These are phyloP conservation scores for Ophiostoma quercus DNA, from an alignment of 2,329 filamentous ascomycete species.

Conservation along the genomic window DNA sequence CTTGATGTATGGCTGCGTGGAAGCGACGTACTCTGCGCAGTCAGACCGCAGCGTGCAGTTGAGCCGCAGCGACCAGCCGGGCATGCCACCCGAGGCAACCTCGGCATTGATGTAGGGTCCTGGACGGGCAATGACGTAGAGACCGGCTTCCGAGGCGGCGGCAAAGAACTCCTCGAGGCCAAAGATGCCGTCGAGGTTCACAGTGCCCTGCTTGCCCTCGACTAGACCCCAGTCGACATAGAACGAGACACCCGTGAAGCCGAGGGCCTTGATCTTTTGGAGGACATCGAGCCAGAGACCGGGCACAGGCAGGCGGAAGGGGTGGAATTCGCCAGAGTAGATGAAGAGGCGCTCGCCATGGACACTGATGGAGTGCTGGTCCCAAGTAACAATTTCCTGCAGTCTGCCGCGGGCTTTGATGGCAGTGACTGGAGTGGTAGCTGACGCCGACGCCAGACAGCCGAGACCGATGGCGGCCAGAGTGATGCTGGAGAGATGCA, in stretches of 20 bases:
- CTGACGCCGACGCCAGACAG: neutral
- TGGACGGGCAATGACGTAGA: neutral
- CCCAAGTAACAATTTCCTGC: neutral
- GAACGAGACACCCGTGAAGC: neutral
- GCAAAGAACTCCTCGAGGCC: neutral
- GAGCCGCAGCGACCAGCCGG: neutral
- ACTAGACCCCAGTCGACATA: neutral
- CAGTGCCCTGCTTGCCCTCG: neutral
- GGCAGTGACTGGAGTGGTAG: neutral
- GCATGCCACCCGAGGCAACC: neutral
- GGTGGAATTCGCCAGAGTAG: neutral
- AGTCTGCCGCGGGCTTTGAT: neutral
- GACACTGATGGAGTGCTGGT: neutral
- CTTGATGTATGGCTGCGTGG: neutral
- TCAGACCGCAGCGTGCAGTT: neutral
- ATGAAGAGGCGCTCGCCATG: neutral
- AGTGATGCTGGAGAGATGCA: neutral
- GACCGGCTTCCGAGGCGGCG: neutral
- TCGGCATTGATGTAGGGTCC: neutral
- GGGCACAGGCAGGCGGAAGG: neutral
- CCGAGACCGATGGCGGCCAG: neutral
- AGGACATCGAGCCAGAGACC: neutral
- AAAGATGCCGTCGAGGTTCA: neutral
- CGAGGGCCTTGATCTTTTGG: neutral
- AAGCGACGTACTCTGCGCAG: neutral